These are phyloP conservation scores for Colletotrichum endophyticum DNA, from an alignment of 2,329 filamentous ascomycete genomes.

Conservation along the genomic window DNA sequence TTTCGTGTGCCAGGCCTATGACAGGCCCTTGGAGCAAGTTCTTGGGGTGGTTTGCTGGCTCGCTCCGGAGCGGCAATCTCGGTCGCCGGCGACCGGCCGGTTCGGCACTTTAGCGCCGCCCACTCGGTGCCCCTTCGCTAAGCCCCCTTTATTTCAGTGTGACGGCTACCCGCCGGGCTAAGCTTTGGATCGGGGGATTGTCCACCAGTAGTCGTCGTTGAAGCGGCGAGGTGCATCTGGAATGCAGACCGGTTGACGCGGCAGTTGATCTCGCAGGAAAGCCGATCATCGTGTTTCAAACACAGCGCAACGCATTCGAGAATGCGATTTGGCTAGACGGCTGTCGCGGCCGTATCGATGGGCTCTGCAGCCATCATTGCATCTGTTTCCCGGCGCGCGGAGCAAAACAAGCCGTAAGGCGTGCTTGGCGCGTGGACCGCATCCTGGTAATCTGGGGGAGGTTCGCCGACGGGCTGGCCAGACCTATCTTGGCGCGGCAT, in stretches of 20 bases:
- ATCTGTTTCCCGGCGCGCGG: background rate
- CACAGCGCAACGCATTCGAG: background rate
- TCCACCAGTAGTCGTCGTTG: background rate
- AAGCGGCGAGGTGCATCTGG: background rate
- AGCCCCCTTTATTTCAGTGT: background rate
- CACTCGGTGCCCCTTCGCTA: background rate
- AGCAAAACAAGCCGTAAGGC: background rate
- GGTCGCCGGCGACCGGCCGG: background rate
- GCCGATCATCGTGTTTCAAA: background rate
- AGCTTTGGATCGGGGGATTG: background rate
- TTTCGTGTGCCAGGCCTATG: background rate
- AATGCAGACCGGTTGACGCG: background rate
- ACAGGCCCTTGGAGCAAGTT: background rate
- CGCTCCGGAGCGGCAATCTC: background rate
- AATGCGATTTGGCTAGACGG: background rate
- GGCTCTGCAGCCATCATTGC: background rate
- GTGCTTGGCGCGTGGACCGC: background rate
- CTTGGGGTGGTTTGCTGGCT: background rate
- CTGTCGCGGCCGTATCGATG: background rate
- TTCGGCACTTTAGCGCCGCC: slow-evolving; percentile 4
- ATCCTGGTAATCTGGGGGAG: slow-evolving; percentile 2
- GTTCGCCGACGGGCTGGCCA: background rate
- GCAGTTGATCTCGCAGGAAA: background rate
- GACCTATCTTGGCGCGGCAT: background rate
- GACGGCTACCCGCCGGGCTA: background rate